Evolutionary conservation across 2,329 filamentous ascomycete species (phyloP), one percentile per base, ranked within the genome.

Genomic region (Aspergillus chevalieri): DNA sequence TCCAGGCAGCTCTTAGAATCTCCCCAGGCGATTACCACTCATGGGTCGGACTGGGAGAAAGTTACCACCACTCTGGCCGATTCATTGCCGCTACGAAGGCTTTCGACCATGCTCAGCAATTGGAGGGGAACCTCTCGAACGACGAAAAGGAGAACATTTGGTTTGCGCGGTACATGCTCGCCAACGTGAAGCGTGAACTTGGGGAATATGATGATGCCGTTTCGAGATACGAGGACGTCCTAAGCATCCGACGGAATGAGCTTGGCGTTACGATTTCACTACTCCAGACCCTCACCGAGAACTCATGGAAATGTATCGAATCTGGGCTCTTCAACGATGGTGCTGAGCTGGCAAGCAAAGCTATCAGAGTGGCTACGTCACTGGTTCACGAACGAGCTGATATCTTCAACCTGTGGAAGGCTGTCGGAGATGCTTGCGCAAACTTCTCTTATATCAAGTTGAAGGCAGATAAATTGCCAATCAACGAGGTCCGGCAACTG

Each of bases 141-240:
- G 68, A 79, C 43, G 76, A 81, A 30, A 65, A 74, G 17, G 83
- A 80, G 0, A 87, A 94, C 57, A 86, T 82, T 8, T 98, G 93
- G 93, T 98, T 96, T 66, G 91, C 91, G 6, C 89, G 89, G 64
- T 96, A 96, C 68, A 94, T 98, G 85, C 81, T 97, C 52, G 91
- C 89, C 38, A 97, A 98, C 61, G 88, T 98, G 48, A 89, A 90
- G 67, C 83, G 91, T 47, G 92, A 97, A 64, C 78, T 97, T 44
- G 90, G 89, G n/a, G 85, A 94, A 39, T 95, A 86, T 59, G 87
- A 95, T 52, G 84, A 87, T 48, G 88, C 93, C 0, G 87, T 95
- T 51, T 67, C 74, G 22, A 81, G 89, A 5, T 95, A 97, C 62
- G 79, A 82, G 57, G 74, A 79, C 9, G 89, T 97, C 6, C 77